Evolutionary conservation across 257 asterid genomes (phyloP), one percentile per base, ranked within the genome.

Genomic region (Nicotiana knightiana): DNA sequence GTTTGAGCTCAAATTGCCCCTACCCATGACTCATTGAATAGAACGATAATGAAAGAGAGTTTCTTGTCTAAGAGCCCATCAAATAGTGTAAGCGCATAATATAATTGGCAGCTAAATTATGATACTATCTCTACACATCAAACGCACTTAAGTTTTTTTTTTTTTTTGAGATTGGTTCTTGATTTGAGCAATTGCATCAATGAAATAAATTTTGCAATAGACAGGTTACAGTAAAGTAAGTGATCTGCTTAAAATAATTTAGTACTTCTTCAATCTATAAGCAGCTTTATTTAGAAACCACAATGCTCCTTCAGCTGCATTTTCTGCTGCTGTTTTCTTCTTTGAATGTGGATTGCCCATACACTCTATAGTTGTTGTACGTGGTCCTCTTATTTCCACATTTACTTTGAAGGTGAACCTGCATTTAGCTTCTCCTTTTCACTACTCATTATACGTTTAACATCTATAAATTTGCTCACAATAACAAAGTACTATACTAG

Each of bases 291-390:
- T 80, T 18, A 80, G 59, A 67, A 39, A 80, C 83, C 83, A 64
- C 46, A 80, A 12, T 4, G 83, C 83, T 33, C 83, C 83, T 80
- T 80, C 83, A 63, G 83, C 83, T 48, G 83, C 83, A 80, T 51
- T 65, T 43, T 80, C 83, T n/a, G 83, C 83, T 51, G 83, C 77
- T 30, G 21, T 48, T 80, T 80, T 80, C 65, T 80, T 80, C 75
- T 26, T 80, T 46, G 77, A 18, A 46, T 37, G 33, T 30, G 83
- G 83, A 43, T 48, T 65, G 54, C 83, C 64, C 24, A 80, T 62
- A 46, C 83, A 80, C 83, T 24, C 83, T 67, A 80, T 62, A 48
- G 1, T 63, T 18, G 30, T 17, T 10, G 51, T 65, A 39, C 63
- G n/a, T 6, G 26, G 37, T 15, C 62, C 76, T 63, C 53, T 63